phyloP scores from a whole-genome alignment of 495 filamentous ascomycete genomes.

The Aspergillus cavernicola region DNA sequence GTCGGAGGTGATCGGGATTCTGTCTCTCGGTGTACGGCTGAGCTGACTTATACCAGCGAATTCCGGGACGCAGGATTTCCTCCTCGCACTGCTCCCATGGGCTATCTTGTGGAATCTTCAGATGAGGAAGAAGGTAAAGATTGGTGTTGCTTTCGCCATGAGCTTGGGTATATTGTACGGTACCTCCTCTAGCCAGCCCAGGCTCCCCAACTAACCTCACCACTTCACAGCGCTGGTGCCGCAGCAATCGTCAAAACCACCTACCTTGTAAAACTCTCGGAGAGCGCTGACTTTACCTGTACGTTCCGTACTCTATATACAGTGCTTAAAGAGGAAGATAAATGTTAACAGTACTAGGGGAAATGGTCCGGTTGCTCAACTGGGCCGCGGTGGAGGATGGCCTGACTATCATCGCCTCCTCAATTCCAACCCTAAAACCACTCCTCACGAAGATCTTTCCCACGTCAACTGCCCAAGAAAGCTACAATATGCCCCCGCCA shows the following conservation, averaged over 20 bases:
- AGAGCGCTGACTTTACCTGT: constrained; percentile 24
- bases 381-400: constrained; percentile 26
- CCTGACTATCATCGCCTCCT: constrained; percentile 23
- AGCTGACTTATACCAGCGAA: constrained; percentile 16
- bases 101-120: constrained; percentile 23
- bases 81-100: constrained; percentile 26
- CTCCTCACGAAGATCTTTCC: constrained; percentile 1
- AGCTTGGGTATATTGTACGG: constrained; percentile 25
- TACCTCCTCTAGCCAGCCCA: not conserved
- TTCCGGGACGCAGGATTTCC: constrained; percentile 25
- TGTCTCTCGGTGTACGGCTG: not conserved
- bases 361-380: constrained; percentile 12
- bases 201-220: too few species aligned
- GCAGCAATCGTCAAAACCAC: constrained; percentile 27
- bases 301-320: not conserved
- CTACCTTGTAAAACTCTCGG: constrained; percentile 15
- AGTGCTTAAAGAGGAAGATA: not conserved
- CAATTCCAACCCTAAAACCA: constrained; percentile 20
- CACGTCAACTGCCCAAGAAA: not conserved
- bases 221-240: constrained; percentile 16
- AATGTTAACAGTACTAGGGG: constrained; percentile 10
- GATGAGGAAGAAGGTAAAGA: constrained; percentile 24
- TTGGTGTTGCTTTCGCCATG: constrained; percentile 25
- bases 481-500: constrained; percentile 9
- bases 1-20: constrained; percentile 16